Evolutionary conservation across 2,329 filamentous ascomycete genomes (phyloP).

Genomic region (Venturia nashicola): DNA sequence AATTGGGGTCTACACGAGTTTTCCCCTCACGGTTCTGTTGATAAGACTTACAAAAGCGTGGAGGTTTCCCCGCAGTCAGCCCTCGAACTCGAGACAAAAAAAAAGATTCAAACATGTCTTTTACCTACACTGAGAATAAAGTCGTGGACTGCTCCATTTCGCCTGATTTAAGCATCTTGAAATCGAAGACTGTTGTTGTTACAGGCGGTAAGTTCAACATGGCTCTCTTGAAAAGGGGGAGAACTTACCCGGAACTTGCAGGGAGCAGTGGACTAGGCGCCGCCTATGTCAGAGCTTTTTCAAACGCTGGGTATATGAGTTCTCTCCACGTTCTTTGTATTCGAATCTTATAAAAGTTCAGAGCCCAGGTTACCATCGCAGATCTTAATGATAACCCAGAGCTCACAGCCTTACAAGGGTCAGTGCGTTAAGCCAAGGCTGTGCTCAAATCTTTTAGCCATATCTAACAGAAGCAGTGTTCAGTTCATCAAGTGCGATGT

Average conservation of each 20-base stretch:
- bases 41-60: not conserved
- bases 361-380: conserved; percentile 9
- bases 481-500: conserved; percentile 32
- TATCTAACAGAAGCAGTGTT: not conserved
- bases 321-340: not conserved
- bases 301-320: not conserved
- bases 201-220: conserved; percentile 1
- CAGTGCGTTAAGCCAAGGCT: not conserved
- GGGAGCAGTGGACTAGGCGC: conserved; percentile 10
- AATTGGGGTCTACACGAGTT: not conserved
- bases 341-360: not conserved
- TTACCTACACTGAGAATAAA: not conserved
- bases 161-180: conserved; percentile 2
- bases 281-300: conserved; percentile 8
- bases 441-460: too few relatives aligned
- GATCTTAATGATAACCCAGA: conserved; percentile 8
- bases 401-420: conserved; percentile 3
- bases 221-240: not conserved
- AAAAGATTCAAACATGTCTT: not conserved
- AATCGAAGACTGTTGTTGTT: conserved; percentile 4
- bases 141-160: not conserved
- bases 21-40: not conserved
- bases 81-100: not conserved
- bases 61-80: not conserved
- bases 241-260: not conserved